These are phyloP conservation scores for Phlebiopsis flavidoalba DNA, from an alignment of 768 basidiomycete genomes.

Conservation along the genomic window DNA sequence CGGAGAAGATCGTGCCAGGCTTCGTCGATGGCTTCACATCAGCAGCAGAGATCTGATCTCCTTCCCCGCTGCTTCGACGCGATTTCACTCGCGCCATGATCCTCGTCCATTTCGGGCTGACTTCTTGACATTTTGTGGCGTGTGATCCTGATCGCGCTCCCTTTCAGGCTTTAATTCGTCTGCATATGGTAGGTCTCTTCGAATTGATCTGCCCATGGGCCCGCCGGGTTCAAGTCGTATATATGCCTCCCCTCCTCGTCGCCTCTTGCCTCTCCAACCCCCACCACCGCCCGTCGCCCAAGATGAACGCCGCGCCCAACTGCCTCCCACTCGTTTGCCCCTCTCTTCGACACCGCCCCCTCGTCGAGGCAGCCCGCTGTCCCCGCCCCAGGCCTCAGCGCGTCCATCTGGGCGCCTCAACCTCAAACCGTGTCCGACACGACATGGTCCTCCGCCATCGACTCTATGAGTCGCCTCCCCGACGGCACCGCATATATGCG, in stretches of 20 bases:
- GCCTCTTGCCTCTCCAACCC: conserved; percentile 1
- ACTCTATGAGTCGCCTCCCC: conserved; percentile 51
- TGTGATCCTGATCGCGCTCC: background rate
- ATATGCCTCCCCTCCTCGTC: background rate
- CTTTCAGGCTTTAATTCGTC: conserved; percentile 4
- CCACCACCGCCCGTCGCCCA: conserved; percentile 2
- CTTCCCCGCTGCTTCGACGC: background rate
- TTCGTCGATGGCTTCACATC: background rate
- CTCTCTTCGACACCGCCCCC: conserved; percentile 21
- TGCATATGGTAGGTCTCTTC: conserved; percentile 4
- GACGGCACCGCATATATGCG: conserved; percentile 19
- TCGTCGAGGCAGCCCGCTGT: conserved; percentile 12
- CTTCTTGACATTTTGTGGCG: conserved; percentile 6
- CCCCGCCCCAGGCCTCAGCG: conserved; percentile 11
- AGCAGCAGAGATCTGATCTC: background rate
- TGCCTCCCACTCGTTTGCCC: conserved; percentile 18
- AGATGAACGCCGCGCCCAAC: conserved; percentile 18
- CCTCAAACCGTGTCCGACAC: conserved; percentile 59
- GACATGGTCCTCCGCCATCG: conserved; percentile 65
- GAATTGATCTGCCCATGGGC: background rate
- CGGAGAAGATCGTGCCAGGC: background rate
- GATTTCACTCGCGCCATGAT: conserved; percentile 1
- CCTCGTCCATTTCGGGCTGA: background rate
- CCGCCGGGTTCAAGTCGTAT: conserved; percentile 1
- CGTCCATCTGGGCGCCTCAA: conserved; percentile 81